Base-by-base conservation (phyloP, 495 filamentous ascomycete species). In the Neurospora hispaniola region DNA sequence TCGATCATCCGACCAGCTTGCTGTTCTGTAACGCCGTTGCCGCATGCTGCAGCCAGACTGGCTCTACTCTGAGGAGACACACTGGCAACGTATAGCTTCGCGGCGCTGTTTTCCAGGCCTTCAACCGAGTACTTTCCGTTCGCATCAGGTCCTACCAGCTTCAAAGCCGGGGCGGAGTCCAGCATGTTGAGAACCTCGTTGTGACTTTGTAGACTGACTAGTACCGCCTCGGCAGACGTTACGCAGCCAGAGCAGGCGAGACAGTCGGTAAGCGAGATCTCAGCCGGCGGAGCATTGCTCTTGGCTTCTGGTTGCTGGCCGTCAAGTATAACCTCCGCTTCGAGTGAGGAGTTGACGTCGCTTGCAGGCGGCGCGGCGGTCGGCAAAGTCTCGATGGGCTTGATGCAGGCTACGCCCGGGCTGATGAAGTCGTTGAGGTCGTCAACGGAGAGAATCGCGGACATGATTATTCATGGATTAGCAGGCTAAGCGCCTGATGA, bases 341-440 rank as follows among this genome's bases (percentile, higher is more conserved):
- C 89, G 89, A 83, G 73, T 72, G 76, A 71, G 23, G 73, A 75
- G 27, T 35, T 66, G 54, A 14, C 54, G 23, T 66, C 27, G 54
- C 54, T 18, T 27, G 27, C 27, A 27, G 54, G 6, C 14, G 54
- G 54, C 54, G 54, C 27, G 2, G 81, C 74, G 44, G 81, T 75
- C 0, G 94, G 95, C 14, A 98, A 87, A 1, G 93, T 93, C 80
- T 99, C 96, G 75, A 99, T 88, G 23, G 96, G 96, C 78, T 99
- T 99, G 81, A 99, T 98, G 82, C 96, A 99, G 43, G 96, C 96
- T 73, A 99, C 93, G 43, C 96, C 96, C 8, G 96, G 96, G 41
- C 91, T 94, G 78, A 99, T 99, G 84, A 99, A 99, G 85, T 99
- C 96, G 84, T 99, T 99, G 74, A 99, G 86, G 81, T 97, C 94